Conservation (phyloP, 257 asterid species). For the Nicotiana attenuata region DNA sequence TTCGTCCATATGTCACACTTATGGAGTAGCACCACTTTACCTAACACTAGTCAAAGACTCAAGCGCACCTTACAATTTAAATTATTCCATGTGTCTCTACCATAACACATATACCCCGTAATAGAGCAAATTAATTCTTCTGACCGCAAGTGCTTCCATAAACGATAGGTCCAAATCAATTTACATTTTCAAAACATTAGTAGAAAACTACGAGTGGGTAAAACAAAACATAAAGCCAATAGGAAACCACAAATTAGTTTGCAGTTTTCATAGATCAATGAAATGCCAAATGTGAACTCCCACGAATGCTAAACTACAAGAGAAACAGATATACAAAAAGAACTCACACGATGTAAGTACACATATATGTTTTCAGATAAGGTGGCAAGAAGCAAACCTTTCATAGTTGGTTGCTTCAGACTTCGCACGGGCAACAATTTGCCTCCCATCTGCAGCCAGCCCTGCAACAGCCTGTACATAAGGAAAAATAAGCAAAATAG, state of each 20-base stretch:
- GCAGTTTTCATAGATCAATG: not conserved
- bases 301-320: not conserved
- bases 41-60: not conserved
- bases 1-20: not conserved
- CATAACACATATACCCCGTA: too few relatives aligned
- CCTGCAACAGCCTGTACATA: conserved; percentile 63
- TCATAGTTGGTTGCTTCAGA: conserved; percentile 80
- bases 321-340: not conserved
- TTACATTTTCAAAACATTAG: not conserved
- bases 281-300: not conserved
- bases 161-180: not conserved
- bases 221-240: not conserved
- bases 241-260: not conserved
- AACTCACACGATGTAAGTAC: not conserved
- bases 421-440: conserved; percentile 81
- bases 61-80: not conserved
- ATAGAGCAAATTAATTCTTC: not conserved
- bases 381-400: conserved; percentile 37
- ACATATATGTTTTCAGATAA: not conserved
- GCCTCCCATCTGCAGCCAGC: conserved; percentile 92
- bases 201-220: not conserved
- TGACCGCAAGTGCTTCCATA: not conserved
- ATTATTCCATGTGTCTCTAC: not conserved
- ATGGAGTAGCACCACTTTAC: not conserved
- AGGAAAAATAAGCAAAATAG: not conserved